Evolutionary conservation across 2,329 filamentous ascomycete genomes (phyloP).

Genomic region (Trichoderma breve): DNA sequence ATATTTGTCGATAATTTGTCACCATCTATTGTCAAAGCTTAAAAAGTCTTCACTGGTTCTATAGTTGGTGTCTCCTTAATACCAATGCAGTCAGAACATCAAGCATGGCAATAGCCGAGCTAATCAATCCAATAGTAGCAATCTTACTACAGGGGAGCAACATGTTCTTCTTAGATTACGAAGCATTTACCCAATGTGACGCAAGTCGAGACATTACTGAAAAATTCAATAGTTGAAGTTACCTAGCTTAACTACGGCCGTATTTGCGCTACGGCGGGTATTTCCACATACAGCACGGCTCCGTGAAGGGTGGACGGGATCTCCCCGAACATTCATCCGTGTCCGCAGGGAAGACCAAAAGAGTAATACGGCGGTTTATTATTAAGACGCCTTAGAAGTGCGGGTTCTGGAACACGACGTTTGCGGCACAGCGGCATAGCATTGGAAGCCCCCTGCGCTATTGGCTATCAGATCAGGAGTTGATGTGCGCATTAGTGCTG

Average conservation of each 20-base stretch:
- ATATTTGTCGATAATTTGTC: not conserved
- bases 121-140: not conserved
- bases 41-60: not conserved
- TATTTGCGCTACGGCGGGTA: not conserved
- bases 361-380: not conserved
- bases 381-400: not conserved
- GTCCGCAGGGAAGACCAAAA: not conserved
- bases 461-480: not conserved
- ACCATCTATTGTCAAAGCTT: not conserved
- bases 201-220: not conserved
- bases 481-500: not conserved
- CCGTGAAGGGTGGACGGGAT: not conserved
- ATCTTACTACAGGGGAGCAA: not conserved
- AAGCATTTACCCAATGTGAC: not conserved
- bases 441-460: not conserved
- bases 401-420: not conserved
- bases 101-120: not conserved
- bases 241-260: not conserved
- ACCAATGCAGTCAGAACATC: not conserved
- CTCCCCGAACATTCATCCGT: not conserved
- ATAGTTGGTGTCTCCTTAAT: not conserved
- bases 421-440: not conserved
- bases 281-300: not conserved
- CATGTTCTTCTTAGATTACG: not conserved
- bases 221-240: not conserved